Percentiles rank a stretch among this genome's conserved stretches.
These are phyloP conservation scores for Paraleonurus japonicus DNA, from an alignment of 257 asterid species.

Conservation along the genomic window DNA sequence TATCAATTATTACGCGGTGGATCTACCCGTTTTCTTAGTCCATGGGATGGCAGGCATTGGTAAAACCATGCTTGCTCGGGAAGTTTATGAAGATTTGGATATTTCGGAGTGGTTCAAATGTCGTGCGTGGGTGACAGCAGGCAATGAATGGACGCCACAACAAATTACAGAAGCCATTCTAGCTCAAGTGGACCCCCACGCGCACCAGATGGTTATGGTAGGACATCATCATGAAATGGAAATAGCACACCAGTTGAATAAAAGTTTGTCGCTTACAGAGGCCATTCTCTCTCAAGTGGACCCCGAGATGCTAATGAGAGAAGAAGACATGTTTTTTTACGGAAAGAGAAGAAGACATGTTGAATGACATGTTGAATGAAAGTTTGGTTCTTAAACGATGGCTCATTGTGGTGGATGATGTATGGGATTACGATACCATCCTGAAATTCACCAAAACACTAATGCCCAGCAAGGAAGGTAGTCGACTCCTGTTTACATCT, in stretches of 20 bases:
- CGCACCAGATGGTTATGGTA: neutral
- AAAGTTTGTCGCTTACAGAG: too few relatives aligned
- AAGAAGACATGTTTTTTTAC: too few relatives aligned
- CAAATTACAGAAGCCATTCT: neutral
- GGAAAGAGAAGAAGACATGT: too few relatives aligned
- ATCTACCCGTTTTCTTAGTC: neutral
- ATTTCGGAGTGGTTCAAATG: neutral
- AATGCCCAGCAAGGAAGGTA: constrained; percentile 1
- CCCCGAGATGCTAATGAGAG: too few relatives aligned
- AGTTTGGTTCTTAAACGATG: constrained; percentile 3
- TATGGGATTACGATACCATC: constrained; percentile 24
- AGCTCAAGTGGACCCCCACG: neutral
- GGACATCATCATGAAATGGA: neutral
- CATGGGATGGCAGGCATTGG: constrained; percentile 9
- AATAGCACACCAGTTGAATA: neutral
- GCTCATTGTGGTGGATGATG: constrained; percentile 41
- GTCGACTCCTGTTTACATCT: constrained; percentile 33
- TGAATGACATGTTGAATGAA: too few relatives aligned
- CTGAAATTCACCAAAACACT: neutral
- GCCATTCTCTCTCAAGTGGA: too few relatives aligned
- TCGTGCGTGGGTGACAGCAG: constrained; percentile 18
- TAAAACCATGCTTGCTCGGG: neutral
- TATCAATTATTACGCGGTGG: too few relatives aligned
- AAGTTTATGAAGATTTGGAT: neutral
- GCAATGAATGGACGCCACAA: neutral